Conservation (phyloP, 306 rosid species). For the Ziziphus jujuba region DNA sequence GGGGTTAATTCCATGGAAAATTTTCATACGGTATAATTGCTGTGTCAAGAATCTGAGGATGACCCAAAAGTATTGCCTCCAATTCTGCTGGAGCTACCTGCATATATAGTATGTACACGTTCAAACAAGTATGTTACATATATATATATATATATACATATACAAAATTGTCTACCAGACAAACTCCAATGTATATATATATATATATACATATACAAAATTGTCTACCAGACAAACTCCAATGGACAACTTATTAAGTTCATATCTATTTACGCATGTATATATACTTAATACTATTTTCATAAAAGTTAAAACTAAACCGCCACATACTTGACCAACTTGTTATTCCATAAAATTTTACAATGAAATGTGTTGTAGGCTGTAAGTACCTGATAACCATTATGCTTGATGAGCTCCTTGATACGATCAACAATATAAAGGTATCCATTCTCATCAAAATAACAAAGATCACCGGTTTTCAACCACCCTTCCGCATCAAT, state of each 20-base stretch:
- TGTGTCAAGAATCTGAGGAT: conserved; percentile 73
- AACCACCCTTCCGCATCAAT: conserved; percentile 70
- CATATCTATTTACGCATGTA: no score
- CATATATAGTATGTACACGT: not conserved
- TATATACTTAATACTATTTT: no score
- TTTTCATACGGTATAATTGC: conserved; percentile 78
- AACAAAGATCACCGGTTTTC: conserved; percentile 84
- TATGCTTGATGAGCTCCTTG: conserved; percentile 88
- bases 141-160: no score
- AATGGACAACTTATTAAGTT: no score
- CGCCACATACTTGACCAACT: no score
- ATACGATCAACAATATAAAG: conserved; percentile 67
- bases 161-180: not conserved
- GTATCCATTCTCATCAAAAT: conserved; percentile 67
- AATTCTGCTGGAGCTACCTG: conserved; percentile 97
- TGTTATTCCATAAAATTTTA: no score
- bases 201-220: no score
- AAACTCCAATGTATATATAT: no score
- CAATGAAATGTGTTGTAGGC: no score
- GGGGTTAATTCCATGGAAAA: conserved; percentile 14
- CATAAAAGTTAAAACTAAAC: no score
- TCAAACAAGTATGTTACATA: not conserved
- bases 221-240: no score
- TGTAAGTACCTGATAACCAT: conserved; percentile 83
- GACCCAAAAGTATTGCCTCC: conserved; percentile 77